phyloP scores from a whole-genome alignment of 768 basidiomycete species.

The Pleurotus tuber-regium region DNA sequence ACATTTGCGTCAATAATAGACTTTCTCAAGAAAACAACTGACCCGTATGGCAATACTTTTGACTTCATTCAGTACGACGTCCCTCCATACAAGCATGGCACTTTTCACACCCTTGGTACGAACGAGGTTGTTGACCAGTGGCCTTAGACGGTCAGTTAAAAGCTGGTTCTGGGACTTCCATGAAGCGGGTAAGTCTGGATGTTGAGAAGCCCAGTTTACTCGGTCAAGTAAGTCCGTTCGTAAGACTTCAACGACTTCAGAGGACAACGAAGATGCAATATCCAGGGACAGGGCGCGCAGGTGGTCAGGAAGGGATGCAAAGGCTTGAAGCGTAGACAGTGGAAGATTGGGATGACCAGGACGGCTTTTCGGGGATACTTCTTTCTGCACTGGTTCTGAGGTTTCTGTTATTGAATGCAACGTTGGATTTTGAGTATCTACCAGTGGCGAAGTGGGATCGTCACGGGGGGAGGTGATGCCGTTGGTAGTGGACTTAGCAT shows the following conservation, averaged over 20 bases:
- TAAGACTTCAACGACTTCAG: slow-evolving; percentile 73
- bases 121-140: slow-evolving; percentile 74
- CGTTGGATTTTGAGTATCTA: slow-evolving; percentile 11
- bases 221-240: slow-evolving; percentile 63
- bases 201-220: slow-evolving; percentile 26
- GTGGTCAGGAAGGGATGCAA: slow-evolving; percentile 71
- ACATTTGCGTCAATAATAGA: background rate
- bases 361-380: slow-evolving; percentile 17
- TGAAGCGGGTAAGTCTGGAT: slow-evolving; percentile 13
- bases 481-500: slow-evolving; percentile 17
- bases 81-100: slow-evolving; percentile 66
- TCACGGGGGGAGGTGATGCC: background rate
- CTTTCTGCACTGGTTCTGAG: slow-evolving; percentile 14
- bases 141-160: slow-evolving; percentile 63
- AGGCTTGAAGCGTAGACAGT: slow-evolving; percentile 68
- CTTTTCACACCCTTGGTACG: slow-evolving; percentile 72
- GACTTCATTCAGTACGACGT: slow-evolving; percentile 62
- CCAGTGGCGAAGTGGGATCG: slow-evolving; percentile 7
- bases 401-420: slow-evolving; percentile 14
- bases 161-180: slow-evolving; percentile 34
- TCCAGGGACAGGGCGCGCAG: slow-evolving; percentile 70
- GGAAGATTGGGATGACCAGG: slow-evolving; percentile 39
- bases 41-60: slow-evolving; percentile 58
- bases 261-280: slow-evolving; percentile 73
- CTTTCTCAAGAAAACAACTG: slow-evolving; percentile 21